Conservation (phyloP, 768 basidiomycete genomes). For the Boletus rufocinnamomeus region DNA sequence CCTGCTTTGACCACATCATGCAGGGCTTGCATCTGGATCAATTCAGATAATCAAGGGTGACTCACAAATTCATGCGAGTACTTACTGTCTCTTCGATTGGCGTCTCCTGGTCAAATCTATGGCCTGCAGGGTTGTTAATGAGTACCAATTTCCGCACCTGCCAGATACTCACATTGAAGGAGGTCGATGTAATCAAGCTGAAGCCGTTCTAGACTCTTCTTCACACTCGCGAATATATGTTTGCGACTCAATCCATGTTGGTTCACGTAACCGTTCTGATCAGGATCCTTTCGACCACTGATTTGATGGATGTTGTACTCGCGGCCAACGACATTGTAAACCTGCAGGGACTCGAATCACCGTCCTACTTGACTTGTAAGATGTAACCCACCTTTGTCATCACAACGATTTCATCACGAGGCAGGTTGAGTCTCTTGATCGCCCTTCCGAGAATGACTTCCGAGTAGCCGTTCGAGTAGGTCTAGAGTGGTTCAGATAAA, state of each 20-base stretch:
- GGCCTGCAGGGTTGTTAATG: constrained; percentile 31
- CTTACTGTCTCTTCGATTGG: constrained; percentile 48
- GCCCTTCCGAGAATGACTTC: constrained; percentile 72
- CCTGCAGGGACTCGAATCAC: constrained; percentile 22
- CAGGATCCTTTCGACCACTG: constrained; percentile 28
- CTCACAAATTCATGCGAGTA: background rate
- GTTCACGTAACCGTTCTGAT: constrained; percentile 49
- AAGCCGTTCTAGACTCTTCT: constrained; percentile 43
- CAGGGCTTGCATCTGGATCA: constrained; percentile 45
- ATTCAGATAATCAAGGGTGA: background rate
- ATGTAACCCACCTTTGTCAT: constrained; percentile 61
- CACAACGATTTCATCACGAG: constrained; percentile 76
- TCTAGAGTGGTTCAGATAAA: constrained; percentile 33
- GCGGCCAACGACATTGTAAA: constrained; percentile 43
- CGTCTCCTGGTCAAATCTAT: constrained; percentile 52
- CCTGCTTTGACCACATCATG: constrained; percentile 53
- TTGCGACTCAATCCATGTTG: constrained; percentile 49
- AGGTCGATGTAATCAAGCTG: constrained; percentile 59
- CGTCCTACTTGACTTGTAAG: background rate
- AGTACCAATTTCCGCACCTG: background rate
- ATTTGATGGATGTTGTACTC: constrained; percentile 17
- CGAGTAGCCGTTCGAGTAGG: constrained; percentile 65
- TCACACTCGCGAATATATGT: constrained; percentile 61
- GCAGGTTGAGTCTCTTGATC: constrained; percentile 63
- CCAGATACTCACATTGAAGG: constrained; percentile 43